Evolutionary conservation across 768 basidiomycete species (phyloP).

Genomic region (Mycena floridula): DNA sequence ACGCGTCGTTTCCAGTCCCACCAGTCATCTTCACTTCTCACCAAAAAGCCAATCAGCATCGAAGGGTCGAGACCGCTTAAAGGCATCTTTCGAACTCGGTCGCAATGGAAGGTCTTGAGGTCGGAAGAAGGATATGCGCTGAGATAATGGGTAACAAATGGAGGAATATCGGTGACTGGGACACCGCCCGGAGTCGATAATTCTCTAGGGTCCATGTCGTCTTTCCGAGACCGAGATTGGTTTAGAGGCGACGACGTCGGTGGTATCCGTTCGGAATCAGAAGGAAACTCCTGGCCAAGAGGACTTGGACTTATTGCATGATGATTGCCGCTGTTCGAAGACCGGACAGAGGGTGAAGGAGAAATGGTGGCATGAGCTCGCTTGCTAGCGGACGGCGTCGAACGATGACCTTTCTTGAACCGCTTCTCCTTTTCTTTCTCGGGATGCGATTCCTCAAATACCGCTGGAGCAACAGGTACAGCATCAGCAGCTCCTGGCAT

Average conservation of each 20-base stretch:
- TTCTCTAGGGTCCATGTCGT: background rate
- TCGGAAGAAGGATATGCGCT: conserved; percentile 69
- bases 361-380: conserved; percentile 56
- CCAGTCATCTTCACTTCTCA: conserved; percentile 82
- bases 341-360: conserved; percentile 23
- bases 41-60: conserved; percentile 93
- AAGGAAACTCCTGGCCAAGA: background rate
- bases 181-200: no score
- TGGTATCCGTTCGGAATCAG: background rate
- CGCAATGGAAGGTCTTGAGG: conserved; percentile 90
- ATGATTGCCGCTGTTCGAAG: background rate
- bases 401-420: conserved; percentile 20
- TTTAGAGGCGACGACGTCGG: no score
- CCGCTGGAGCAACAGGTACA: background rate
- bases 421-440: conserved; percentile 7
- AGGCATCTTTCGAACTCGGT: conserved; percentile 94
- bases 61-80: conserved; percentile 88
- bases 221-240: no score
- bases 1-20: conserved; percentile 69
- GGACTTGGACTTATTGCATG: background rate
- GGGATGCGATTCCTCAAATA: background rate
- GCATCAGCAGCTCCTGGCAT: conserved; percentile 17
- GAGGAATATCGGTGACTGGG: no score
- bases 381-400: conserved; percentile 37
- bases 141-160: conserved; percentile 56